phyloP scores from a whole-genome alignment of 208 protist species.

The Sergeia podlipaevii region DNA sequence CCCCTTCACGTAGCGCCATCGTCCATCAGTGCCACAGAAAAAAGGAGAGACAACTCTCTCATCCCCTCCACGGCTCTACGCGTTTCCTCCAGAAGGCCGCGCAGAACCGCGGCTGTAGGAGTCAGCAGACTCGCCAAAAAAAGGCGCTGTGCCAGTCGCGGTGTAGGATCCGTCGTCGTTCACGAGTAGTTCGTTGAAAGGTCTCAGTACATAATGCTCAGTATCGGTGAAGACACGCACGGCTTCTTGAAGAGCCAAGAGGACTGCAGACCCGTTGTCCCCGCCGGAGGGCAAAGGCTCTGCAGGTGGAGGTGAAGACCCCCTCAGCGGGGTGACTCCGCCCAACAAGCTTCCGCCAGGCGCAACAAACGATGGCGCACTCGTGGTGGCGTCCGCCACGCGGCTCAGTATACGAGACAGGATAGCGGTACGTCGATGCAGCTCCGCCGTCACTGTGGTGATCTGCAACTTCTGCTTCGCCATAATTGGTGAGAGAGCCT shows the following conservation, averaged over 20 bases:
- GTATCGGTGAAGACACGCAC: constrained; percentile 36
- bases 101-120: neutral
- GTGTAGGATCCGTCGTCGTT: neutral
- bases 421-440: constrained; percentile 46
- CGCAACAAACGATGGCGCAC: too few species aligned
- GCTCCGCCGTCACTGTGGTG: constrained; percentile 29
- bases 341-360: too few species aligned
- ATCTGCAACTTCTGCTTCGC: constrained; percentile 29
- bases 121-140: neutral
- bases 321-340: too few species aligned
- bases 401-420: constrained; percentile 33
- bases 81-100: too few species aligned
- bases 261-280: neutral
- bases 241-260: constrained; percentile 25
- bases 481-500: constrained; percentile 7
- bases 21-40: too few species aligned
- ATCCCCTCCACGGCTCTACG: too few species aligned
- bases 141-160: neutral
- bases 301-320: too few species aligned
- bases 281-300: neutral
- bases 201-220: constrained; percentile 38
- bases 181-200: constrained; percentile 53
- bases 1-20: too few species aligned
- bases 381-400: constrained; percentile 21
- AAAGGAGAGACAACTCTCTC: too few species aligned